Percentiles rank a stretch among this genome's conserved stretches.
These are phyloP conservation scores for Notholithocarpus densiflorus DNA, from an alignment of 306 rosid species.

Conservation along the genomic window DNA sequence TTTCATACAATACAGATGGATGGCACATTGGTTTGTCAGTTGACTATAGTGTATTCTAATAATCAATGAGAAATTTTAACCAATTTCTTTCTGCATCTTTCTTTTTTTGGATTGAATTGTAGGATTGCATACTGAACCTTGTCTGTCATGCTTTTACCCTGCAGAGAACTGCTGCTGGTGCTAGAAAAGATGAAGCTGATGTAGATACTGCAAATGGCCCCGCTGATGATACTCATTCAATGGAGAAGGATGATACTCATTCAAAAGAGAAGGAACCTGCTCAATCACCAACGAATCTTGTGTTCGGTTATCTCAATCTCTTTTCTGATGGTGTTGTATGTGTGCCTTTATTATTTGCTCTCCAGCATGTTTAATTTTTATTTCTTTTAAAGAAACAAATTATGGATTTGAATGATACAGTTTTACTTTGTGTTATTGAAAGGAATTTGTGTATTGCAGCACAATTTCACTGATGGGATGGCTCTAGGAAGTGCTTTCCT, in stretches of 20 bases:
- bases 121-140: slow-evolving; percentile 23
- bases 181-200: slow-evolving; percentile 37
- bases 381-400: background rate
- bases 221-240: slow-evolving; percentile 22
- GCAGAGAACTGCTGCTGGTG: slow-evolving; percentile 55
- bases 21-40: background rate
- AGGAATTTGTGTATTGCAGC: slow-evolving; percentile 48
- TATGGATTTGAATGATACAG: background rate
- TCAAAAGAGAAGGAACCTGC: slow-evolving; percentile 35
- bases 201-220: slow-evolving; percentile 37
- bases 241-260: slow-evolving; percentile 29
- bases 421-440: background rate
- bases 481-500: slow-evolving; percentile 96
- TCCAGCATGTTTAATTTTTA: background rate
- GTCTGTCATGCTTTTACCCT: slow-evolving; percentile 24
- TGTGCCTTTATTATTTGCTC: slow-evolving; percentile 13
- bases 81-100: background rate
- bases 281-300: slow-evolving; percentile 59
- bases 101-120: slow-evolving; percentile 7
- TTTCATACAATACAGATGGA: background rate
- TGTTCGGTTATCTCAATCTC: slow-evolving; percentile 97
- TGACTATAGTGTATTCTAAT: background rate
- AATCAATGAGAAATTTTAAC: background rate
- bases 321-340: slow-evolving; percentile 97
- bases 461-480: slow-evolving; percentile 97